Base-by-base conservation (phyloP, 2,329 filamentous ascomycete species). In the Fusarium sp. region DNA sequence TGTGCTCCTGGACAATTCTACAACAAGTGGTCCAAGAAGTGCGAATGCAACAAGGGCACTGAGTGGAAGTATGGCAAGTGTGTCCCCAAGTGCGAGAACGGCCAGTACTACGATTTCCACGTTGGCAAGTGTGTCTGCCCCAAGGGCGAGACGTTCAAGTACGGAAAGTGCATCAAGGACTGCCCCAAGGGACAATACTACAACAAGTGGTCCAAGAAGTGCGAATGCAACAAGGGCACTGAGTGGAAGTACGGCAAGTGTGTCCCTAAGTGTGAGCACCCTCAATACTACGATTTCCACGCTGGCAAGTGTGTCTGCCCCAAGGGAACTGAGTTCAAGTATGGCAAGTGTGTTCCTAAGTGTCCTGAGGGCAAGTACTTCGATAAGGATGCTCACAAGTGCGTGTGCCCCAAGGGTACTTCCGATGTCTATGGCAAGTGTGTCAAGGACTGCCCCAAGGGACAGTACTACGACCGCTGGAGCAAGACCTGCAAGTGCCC, bases 391-490 rank as follows among this genome's bases (percentile, higher is more conserved):
- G 50, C 33, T 16, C 23, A 46, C 52, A 69, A 67, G 53, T 69
- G 66, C 33, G 53, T 54, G 23, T 69, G 66, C 52, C 57, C 62
- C 37, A 50, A 67, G 40, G 67, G 66, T 7, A 58, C 45, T 6
- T 36, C 31, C 13, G 57, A 62, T 50, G 20, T 38, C 4, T 67
- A 67, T 37, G 62, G 56, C 23, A 67, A 67, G 45, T 67, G 64
- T 26, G 28, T 31, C 12, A 51, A 51, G 47, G 47, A 51, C 31
- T 67, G 64, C 28, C 64, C 62, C 51, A 67, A 67, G 62, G 64
- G 64, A 8, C 62, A 67, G 46, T 70, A 69, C 67, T 63, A 63
- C 36, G 53, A 62, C 41, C 66, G 67, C 66, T 70, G 67, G 57
- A 52, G 51, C 53, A 65, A 65, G 60, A 15, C 40, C 1, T 65